Percentiles rank a stretch among this genome's conserved stretches.
Conservation (phyloP, 2,329 filamentous ascomycete genomes). For the Sarocladium brachiariae region DNA sequence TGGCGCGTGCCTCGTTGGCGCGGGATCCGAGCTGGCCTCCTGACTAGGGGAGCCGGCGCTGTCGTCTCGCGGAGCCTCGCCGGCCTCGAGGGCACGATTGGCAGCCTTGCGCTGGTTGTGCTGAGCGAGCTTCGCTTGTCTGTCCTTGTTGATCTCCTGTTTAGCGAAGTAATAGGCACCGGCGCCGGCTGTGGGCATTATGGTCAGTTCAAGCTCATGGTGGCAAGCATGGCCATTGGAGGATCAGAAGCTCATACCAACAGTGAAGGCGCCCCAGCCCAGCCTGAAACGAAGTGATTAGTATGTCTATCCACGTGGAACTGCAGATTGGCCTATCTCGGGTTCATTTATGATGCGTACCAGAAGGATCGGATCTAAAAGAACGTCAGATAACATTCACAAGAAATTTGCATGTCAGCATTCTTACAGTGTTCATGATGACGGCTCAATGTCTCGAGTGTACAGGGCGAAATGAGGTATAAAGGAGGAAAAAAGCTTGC, state of each 20-base stretch:
- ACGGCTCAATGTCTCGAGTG: neutral
- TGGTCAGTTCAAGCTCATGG: slow-evolving; percentile 12
- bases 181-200: slow-evolving; percentile 59
- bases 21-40: slow-evolving; percentile 72
- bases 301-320: slow-evolving; percentile 9
- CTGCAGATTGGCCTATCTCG: neutral
- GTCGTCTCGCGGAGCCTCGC: slow-evolving; percentile 50
- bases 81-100: slow-evolving; percentile 47
- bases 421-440: slow-evolving; percentile 49
- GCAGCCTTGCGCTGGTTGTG: slow-evolving; percentile 56
- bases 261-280: slow-evolving; percentile 85
- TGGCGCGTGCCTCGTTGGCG: slow-evolving; percentile 75
- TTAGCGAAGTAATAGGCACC: slow-evolving; percentile 96
- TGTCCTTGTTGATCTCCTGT: slow-evolving; percentile 85
- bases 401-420: neutral
- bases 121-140: slow-evolving; percentile 63
- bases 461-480: neutral
- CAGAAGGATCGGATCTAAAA: slow-evolving; percentile 58
- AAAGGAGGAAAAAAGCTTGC: slow-evolving; percentile 6
- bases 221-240: neutral
- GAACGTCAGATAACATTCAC: neutral
- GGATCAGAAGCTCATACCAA: slow-evolving; percentile 50
- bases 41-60: slow-evolving; percentile 57
- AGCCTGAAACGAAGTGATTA: slow-evolving; percentile 47
- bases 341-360: slow-evolving; percentile 33